A percentile compares a stretch with the other conserved stretches of the same genome.
phyloP scores from a whole-genome alignment of 1,284 basidiomycete genomes.

The Phylloboletellus chloephorus region DNA sequence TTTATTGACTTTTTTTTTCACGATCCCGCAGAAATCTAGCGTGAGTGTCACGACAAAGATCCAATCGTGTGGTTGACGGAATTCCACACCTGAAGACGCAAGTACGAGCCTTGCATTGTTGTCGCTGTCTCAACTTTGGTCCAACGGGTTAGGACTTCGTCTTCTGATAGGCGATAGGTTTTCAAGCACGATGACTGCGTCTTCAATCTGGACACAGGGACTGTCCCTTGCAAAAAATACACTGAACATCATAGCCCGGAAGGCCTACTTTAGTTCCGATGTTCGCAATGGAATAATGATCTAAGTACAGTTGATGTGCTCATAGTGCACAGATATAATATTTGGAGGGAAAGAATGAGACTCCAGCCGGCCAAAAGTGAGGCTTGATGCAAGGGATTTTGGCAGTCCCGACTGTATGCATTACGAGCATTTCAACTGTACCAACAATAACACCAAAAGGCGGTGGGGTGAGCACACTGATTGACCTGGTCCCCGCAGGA shows the following conservation, averaged over 20 bases:
- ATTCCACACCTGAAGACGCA: not conserved
- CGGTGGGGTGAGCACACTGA: too few relatives aligned
- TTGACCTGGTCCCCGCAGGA: not conserved
- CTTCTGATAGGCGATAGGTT: not conserved
- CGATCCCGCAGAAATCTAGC: not conserved
- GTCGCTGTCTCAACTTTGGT: not conserved
- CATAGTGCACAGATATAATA: too few relatives aligned
- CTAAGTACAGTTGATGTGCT: too few relatives aligned
- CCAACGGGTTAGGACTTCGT: not conserved
- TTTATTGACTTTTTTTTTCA: not conserved
- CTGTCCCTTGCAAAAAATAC: not conserved
- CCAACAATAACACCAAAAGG: too few relatives aligned
- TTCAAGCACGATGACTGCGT: constrained; percentile 5
- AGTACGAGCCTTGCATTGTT: not conserved
- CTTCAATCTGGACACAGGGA: constrained; percentile 3
- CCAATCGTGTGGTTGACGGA: not conserved
- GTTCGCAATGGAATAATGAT: not conserved
- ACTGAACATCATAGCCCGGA: not conserved
- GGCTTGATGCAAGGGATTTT: too few relatives aligned
- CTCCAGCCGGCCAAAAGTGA: too few relatives aligned
- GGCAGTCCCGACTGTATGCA: too few relatives aligned
- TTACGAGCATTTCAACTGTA: too few relatives aligned
- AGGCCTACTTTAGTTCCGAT: constrained; percentile 2
- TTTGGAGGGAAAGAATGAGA: too few relatives aligned
- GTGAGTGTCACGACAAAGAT: not conserved